Base-by-base conservation (phyloP, 495 filamentous ascomycete species). In the Xylaria venustula region DNA sequence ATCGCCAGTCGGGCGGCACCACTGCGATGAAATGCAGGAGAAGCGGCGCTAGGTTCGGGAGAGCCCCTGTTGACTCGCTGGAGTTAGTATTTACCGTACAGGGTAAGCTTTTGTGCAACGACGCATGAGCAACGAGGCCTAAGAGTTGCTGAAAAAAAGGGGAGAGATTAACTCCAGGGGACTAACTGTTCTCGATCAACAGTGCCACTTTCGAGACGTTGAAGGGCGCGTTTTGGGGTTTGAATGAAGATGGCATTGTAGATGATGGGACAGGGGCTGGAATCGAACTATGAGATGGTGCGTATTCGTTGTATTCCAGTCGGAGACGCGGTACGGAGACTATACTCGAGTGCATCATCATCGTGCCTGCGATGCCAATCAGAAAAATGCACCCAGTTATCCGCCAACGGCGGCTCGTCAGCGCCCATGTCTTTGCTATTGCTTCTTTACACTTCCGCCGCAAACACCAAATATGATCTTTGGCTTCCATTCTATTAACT, bases 1-100 rank as follows among this genome's bases (percentile, higher is more conserved):
- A 81, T n/a, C 73, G 75, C 79, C 80, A 83, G 66, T 82, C 79
- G 15, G 79, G 73, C 3, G 80, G 80, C 1, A 83, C 79, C 26
- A 83, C 79, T 8, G 74, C 64, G 54, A 80, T 81, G 67, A 82
- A 79, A 65, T 83, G 79, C 0, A 82, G 71, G 62, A 81, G 74
- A 5, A 80, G 62, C 0, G 79, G 79, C 0, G 78, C 75, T 12
- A 81, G 74, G 58, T 74, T 71, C 0, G 77, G 64, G 17, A 72
- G 67, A 0, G 73, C 63, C 5, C 80, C n/a, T n/a, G n/a, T n/a
- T n/a, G n/a, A n/a, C n/a, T n/a, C n/a, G n/a, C n/a, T n/a, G n/a
- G n/a, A n/a, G n/a, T n/a, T n/a, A n/a, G n/a, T n/a, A n/a, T n/a
- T n/a, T n/a, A n/a, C n/a, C n/a, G n/a, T n/a, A n/a, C n/a, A n/a